Conservation (phyloP, 225 moss, liverwort and hornwort genomes). For the Climacium dendroides region DNA sequence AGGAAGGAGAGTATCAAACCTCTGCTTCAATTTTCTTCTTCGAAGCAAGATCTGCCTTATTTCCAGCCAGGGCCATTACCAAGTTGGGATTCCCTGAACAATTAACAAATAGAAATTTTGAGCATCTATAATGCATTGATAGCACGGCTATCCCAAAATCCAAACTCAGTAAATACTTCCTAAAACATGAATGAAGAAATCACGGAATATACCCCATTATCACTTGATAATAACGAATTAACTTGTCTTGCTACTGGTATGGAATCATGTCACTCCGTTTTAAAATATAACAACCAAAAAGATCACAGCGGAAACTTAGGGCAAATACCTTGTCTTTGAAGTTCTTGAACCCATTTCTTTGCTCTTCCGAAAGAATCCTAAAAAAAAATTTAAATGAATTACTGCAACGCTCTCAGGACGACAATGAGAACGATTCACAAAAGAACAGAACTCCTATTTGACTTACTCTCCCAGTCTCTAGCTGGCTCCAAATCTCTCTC, state of each 20-base stretch:
- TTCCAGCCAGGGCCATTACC: constrained; percentile 92
- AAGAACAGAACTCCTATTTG: neutral
- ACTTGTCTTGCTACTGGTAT: neutral
- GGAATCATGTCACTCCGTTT: neutral
- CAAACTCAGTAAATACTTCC: neutral
- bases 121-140: neutral
- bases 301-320: neutral
- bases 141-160: neutral
- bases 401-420: neutral
- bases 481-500: neutral
- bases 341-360: constrained; percentile 93
- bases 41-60: constrained; percentile 80
- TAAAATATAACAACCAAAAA: neutral
- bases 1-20: constrained; percentile 18
- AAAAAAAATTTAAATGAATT: neutral
- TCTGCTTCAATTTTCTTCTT: constrained; percentile 74
- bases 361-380: constrained; percentile 94
- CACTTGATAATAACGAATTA: neutral
- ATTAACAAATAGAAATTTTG: neutral
- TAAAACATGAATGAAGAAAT: neutral
- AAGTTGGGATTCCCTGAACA: constrained; percentile 70
- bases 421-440: neutral
- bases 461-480: neutral
- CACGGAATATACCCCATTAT: neutral
- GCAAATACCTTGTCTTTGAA: constrained; percentile 87